These are phyloP conservation scores for Cavenderia fasciculata DNA, from an alignment of 78 protist species.

Conservation along the genomic window DNA sequence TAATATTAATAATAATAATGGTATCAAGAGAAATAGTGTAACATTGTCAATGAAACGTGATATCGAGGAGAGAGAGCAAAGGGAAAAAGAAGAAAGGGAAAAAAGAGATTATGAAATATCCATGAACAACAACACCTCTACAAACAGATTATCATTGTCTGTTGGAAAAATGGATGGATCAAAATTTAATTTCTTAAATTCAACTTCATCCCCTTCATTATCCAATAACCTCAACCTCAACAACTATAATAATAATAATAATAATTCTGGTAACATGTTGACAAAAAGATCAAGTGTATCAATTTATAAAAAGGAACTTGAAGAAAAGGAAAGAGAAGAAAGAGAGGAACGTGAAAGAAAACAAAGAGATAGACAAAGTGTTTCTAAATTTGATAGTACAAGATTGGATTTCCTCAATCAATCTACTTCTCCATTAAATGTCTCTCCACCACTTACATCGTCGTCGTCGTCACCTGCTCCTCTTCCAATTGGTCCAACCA, in stretches of 20 bases:
- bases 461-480: neutral
- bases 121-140: too few species aligned
- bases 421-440: neutral
- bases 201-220: too few species aligned
- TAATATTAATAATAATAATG: neutral
- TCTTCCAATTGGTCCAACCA: too few species aligned
- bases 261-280: too few species aligned
- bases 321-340: too few species aligned
- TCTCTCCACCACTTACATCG: neutral
- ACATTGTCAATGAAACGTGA: slow-evolving; percentile 4
- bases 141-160: too few species aligned
- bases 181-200: too few species aligned
- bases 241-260: too few species aligned
- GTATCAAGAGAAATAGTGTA: slow-evolving; percentile 7
- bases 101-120: too few species aligned
- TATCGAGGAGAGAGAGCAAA: slow-evolving; percentile 14
- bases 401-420: neutral
- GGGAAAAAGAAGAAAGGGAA: neutral
- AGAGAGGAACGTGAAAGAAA: neutral
- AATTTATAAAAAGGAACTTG: neutral
- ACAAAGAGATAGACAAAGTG: neutral
- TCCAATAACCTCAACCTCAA: too few species aligned
- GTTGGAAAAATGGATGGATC: too few species aligned
- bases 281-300: neutral
- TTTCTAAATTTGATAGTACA: neutral